Evolutionary conservation across 2,329 filamentous ascomycete species (phyloP).

Genomic region (Botrytis byssoidea): DNA sequence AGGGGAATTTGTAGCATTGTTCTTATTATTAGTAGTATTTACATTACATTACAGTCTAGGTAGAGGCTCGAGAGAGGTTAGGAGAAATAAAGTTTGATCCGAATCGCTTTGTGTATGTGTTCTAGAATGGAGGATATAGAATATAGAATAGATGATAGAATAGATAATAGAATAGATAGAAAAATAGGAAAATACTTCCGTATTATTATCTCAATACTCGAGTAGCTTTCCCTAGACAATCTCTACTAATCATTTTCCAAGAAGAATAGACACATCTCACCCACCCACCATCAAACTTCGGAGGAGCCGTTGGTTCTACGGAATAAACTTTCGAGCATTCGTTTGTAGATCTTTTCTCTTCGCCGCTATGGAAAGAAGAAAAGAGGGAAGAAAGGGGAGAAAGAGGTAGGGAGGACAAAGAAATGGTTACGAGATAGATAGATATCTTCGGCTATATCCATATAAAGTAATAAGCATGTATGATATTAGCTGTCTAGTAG

Average conservation of each 20-base stretch:
- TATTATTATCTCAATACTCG: no score
- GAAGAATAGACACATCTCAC: no score
- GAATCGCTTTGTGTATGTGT: background rate
- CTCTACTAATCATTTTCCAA: no score
- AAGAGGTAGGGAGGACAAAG: background rate
- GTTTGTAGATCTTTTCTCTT: background rate
- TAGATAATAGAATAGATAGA: no score
- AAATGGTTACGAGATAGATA: background rate
- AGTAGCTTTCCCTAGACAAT: no score
- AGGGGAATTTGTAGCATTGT: background rate
- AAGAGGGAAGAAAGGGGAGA: background rate
- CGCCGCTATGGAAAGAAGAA: background rate
- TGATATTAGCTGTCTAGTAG: background rate
- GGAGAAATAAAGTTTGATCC: background rate
- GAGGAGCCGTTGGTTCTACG: background rate
- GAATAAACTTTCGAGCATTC: background rate
- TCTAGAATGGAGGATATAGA: background rate
- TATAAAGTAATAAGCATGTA: background rate
- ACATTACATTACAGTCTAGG: background rate
- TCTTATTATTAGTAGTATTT: background rate
- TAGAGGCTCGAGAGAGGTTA: background rate
- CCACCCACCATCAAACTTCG: background rate
- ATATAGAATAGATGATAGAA: background rate
- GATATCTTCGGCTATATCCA: background rate
- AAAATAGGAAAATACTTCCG: no score